These are phyloP conservation scores for Xylaria polymorpha DNA, from an alignment of 2,329 filamentous ascomycete species.

Conservation along the genomic window DNA sequence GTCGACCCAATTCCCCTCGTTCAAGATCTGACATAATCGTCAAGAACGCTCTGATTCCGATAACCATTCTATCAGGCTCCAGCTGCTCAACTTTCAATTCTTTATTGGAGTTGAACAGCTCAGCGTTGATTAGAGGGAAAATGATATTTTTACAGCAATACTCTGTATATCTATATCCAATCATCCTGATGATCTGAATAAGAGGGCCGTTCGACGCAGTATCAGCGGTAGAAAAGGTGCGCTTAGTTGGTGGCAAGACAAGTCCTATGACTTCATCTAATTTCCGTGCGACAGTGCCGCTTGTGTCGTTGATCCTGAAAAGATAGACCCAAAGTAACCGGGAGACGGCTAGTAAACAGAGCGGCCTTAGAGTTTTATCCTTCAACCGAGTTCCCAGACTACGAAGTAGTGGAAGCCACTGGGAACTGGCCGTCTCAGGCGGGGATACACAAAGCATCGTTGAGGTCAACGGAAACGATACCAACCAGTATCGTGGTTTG, in stretches of 20 bases:
- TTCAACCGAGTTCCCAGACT: conserved; percentile 84
- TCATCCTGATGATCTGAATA: conserved; percentile 92
- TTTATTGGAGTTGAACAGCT: conserved; percentile 80
- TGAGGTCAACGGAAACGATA: conserved; percentile 88
- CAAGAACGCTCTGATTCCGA: conserved; percentile 93
- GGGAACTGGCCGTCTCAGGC: conserved; percentile 81
- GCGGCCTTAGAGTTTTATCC: conserved; percentile 80
- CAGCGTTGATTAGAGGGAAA: conserved; percentile 94
- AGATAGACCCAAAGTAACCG: conserved; percentile 94
- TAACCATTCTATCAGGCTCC: conserved; percentile 96
- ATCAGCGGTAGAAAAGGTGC: conserved; percentile 84
- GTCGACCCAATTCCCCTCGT: conserved; percentile 78
- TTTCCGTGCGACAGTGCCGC: conserved; percentile 76
- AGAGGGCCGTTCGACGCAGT: conserved; percentile 86
- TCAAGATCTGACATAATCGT: conserved; percentile 94
- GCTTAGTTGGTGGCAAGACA: conserved; percentile 82
- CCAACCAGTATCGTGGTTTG: conserved; percentile 92
- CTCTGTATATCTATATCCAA: conserved; percentile 93
- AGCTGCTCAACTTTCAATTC: conserved; percentile 90
- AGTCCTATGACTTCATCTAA: conserved; percentile 90
- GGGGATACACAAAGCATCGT: conserved; percentile 90
- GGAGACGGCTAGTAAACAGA: conserved; percentile 89
- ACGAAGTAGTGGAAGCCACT: conserved; percentile 87
- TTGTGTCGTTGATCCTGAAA: conserved; percentile 81
- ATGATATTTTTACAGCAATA: conserved; percentile 92